Base-by-base conservation (phyloP, 1,139 yeast genomes). In the Diutina rugosa region DNA sequence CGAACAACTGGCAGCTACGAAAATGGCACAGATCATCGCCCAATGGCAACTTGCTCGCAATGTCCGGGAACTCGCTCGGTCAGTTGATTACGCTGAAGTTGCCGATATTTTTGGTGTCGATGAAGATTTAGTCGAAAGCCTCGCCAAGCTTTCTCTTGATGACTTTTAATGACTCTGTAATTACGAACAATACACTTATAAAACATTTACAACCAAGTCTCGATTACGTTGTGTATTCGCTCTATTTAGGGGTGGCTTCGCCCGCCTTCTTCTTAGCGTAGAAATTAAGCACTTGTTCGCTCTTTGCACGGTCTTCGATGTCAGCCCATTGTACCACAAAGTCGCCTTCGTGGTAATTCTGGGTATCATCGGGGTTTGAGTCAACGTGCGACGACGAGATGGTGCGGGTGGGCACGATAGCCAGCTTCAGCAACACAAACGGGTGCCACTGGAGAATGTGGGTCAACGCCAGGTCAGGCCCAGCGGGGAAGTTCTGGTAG, bases 381-480 rank as follows among this genome's bases (percentile, higher is more conserved):
- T 59, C 62, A 9, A 63, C 58, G 58, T 71, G 72, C 51, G 63
- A 62, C 5, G 79, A 70, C 53, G 71, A 66, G 21, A 76, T 72
- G 12, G 76, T 69, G 60, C 76, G 73, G 8, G 77, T 64, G n/a
- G 90, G 88, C 0, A 93, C 79, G 12, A 91, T 69, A 0, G 90
- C 87, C 5, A 95, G 76, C 63, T 82, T 85, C 57, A 87, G 78
- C 62, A 91, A 76, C 48, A 86, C 72, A 55, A 79, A 80, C 12
- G 96, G 96, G 67, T 93, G 99, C 99, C 98, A 93, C 68, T 90
- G 97, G 61, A 90, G 73, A 46, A 90, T 74, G 67, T 93, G 98
- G 29, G 90, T 81, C 56, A 91, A 67, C 0, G 95, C 89, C 12
- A 84, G 78, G 60, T 81, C 82, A 3, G 87, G 85, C 35, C 80